A percentile compares a stretch with the other conserved stretches of the same genome.
phyloP scores from a whole-genome alignment of 23 red algal genomes.

The Cyanidiococcus yangmingshanensis region DNA sequence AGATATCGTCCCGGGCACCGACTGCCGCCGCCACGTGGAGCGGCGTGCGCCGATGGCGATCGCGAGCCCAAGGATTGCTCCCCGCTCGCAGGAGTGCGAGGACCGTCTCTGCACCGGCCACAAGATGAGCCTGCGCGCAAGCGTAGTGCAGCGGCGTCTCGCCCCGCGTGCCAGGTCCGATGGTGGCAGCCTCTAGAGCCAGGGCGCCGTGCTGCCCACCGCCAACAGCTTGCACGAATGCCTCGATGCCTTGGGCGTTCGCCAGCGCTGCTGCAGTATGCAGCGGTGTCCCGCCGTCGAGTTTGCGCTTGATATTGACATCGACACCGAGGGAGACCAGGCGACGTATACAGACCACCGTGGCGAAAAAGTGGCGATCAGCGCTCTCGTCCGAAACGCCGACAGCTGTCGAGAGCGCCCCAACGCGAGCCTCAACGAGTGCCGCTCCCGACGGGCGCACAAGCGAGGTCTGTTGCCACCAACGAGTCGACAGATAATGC shows the following conservation, averaged over 20 bases:
- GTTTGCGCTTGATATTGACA: not conserved
- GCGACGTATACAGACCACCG: not conserved
- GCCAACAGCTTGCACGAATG: not conserved
- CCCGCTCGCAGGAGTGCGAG: constrained; percentile 3
- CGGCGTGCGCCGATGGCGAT: constrained; percentile 10
- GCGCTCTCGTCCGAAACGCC: not conserved
- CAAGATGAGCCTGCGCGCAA: not conserved
- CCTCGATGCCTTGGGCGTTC: constrained; percentile 1
- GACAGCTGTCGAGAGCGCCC: not conserved
- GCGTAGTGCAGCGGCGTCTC: constrained; percentile 15
- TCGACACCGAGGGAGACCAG: constrained; percentile 12
- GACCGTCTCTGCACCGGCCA: not conserved
- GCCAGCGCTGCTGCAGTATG: constrained; percentile 6
- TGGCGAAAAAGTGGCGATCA: not conserved
- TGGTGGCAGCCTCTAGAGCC: not conserved
- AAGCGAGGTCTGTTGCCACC: not conserved
- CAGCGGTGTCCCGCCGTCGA: not conserved
- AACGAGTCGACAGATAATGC: constrained; percentile 14
- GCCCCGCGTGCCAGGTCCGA: not conserved
- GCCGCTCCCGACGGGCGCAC: not conserved
- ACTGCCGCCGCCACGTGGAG: constrained; percentile 2
- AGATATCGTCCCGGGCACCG: not conserved
- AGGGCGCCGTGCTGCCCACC: constrained; percentile 7
- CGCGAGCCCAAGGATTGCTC: not conserved
- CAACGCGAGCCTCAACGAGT: not conserved